phyloP scores from a whole-genome alignment of 2,329 filamentous ascomycete genomes.

The Aotearoamyces nothofagi region DNA sequence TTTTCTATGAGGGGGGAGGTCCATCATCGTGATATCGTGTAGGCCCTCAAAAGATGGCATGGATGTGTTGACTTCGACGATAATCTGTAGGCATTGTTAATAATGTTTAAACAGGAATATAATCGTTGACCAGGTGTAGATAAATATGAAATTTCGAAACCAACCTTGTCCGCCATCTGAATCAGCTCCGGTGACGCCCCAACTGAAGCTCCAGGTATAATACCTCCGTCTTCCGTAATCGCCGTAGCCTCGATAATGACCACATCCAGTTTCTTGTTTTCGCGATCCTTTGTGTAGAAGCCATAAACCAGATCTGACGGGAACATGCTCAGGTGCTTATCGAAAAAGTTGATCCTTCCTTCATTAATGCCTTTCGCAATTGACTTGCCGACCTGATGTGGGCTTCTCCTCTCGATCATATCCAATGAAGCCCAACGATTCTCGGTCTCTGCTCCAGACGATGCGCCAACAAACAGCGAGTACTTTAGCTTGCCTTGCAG shows the following conservation, averaged over 20 bases:
- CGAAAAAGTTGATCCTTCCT: slow-evolving; percentile 80
- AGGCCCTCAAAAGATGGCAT: slow-evolving; percentile 75
- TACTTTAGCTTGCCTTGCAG: slow-evolving; percentile 77
- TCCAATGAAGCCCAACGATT: slow-evolving; percentile 80
- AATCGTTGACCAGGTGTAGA: too few relatives aligned
- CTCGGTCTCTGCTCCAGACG: slow-evolving; percentile 72
- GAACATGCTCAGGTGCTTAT: slow-evolving; percentile 91
- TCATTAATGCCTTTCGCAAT: slow-evolving; percentile 86
- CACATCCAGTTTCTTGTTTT: slow-evolving; percentile 59
- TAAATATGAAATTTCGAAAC: too few relatives aligned
- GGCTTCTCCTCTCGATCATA: slow-evolving; percentile 77
- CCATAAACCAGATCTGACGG: slow-evolving; percentile 76
- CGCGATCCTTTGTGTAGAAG: slow-evolving; percentile 70
- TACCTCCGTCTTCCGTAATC: slow-evolving; percentile 78
- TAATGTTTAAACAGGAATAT: background rate
- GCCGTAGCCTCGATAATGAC: slow-evolving; percentile 75
- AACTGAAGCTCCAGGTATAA: slow-evolving; percentile 74
- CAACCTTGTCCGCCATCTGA: slow-evolving; percentile 75
- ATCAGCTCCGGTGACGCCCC: slow-evolving; percentile 75
- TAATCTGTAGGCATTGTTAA: slow-evolving; percentile 33
- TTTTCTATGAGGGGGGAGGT: slow-evolving; percentile 66
- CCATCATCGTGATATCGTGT: slow-evolving; percentile 84
- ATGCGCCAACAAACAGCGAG: slow-evolving; percentile 79
- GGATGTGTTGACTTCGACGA: slow-evolving; percentile 84
- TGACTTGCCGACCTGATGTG: slow-evolving; percentile 81